These are phyloP conservation scores for Enteropsectra breve DNA, from an alignment of 371 early-diverging fungal species.

Conservation along the genomic window DNA sequence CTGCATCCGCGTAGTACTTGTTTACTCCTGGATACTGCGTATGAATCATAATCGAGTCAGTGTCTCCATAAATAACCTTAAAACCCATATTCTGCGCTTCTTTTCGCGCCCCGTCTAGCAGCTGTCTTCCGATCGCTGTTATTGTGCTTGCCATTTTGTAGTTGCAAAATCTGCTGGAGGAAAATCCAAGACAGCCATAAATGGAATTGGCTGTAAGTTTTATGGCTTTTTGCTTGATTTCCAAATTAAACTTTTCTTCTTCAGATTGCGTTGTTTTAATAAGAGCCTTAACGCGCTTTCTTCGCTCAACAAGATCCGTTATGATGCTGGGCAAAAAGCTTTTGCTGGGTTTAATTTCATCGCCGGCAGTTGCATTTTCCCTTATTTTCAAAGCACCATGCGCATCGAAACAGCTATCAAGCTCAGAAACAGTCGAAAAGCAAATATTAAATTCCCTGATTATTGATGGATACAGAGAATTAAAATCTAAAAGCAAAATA, in stretches of 20 bases:
- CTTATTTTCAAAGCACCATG: background rate
- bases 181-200: conserved; percentile 97
- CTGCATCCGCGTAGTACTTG: conserved; percentile 62
- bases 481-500: conserved; percentile 92
- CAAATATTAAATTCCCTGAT: conserved; percentile 99
- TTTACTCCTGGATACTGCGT: conserved; percentile 69
- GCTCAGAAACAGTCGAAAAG: conserved; percentile 79
- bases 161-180: conserved; percentile 87
- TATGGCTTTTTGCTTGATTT: conserved; percentile 87
- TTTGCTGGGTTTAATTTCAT: background rate
- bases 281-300: conserved; percentile 75
- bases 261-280: conserved; percentile 65
- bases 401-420: background rate
- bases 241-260: conserved; percentile 64
- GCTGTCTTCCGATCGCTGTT: conserved; percentile 88
- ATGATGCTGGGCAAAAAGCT: conserved; percentile 75
- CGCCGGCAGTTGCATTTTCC: conserved; percentile 6
- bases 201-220: conserved; percentile 97
- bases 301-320: conserved; percentile 74
- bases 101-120: conserved; percentile 81
- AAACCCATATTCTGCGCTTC: conserved; percentile 63
- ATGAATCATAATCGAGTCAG: conserved; percentile 98
- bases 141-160: conserved; percentile 91
- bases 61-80: conserved; percentile 95
- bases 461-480: conserved; percentile 97